Percentiles rank a stretch among this genome's conserved stretches.
phyloP scores from a whole-genome alignment of 768 basidiomycete species.

The Lactifluus volemus region DNA sequence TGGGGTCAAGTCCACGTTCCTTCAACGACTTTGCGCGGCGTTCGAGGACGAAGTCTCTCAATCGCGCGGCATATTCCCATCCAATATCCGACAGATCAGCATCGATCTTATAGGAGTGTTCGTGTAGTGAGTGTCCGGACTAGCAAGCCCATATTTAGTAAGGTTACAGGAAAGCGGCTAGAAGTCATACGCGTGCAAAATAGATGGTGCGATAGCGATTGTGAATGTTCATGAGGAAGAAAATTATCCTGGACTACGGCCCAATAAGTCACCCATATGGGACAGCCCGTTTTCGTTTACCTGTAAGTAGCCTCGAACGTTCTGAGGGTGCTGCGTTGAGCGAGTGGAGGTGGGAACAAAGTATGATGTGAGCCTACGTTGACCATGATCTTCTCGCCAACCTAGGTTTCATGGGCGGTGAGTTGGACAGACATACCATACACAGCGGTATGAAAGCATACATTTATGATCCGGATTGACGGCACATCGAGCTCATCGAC shows the following conservation, averaged over 20 bases:
- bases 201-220: slow-evolving; percentile 89
- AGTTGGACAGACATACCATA: not conserved
- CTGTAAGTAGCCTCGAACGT: slow-evolving; percentile 84
- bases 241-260: slow-evolving; percentile 81
- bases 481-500: slow-evolving; percentile 66
- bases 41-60: slow-evolving; percentile 86
- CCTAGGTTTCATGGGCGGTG: slow-evolving; percentile 33
- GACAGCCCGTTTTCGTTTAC: slow-evolving; percentile 28
- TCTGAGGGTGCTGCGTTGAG: slow-evolving; percentile 31
- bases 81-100: slow-evolving; percentile 92
- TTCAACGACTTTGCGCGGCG: slow-evolving; percentile 70
- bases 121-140: slow-evolving; percentile 98
- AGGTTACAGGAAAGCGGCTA: not conserved
- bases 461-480: slow-evolving; percentile 13
- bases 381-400: slow-evolving; percentile 93
- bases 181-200: slow-evolving; percentile 74
- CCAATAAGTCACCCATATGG: slow-evolving; percentile 3
- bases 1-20: slow-evolving; percentile 55
- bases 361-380: slow-evolving; percentile 47
- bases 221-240: slow-evolving; percentile 99
- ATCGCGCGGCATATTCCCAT: slow-evolving; percentile 86
- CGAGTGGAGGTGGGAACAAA: not conserved
- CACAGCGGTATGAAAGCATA: not conserved
- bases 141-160: slow-evolving; percentile 25
- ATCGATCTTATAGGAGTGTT: slow-evolving; percentile 98